Percentiles rank a stretch among this genome's conserved stretches.
phyloP scores from a whole-genome alignment of 2,329 filamentous ascomycete species.

The Ophiocordyceps camponoti-floridani region DNA sequence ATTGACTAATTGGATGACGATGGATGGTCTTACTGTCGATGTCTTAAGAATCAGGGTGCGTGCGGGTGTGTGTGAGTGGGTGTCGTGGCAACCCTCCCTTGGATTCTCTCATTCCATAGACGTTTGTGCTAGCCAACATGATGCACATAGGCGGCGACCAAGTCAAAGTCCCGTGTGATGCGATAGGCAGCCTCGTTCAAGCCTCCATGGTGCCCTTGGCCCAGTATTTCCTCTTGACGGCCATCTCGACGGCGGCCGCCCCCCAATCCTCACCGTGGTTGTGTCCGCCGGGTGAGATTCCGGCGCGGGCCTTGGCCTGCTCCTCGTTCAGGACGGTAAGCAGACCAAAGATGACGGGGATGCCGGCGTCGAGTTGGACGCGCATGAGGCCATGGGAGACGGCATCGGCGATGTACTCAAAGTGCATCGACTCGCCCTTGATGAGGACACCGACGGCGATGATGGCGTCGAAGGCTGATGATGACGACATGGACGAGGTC shows the following conservation, averaged over 20 bases:
- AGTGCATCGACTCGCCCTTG: constrained; percentile 98
- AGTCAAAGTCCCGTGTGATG: no score
- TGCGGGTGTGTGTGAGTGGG: no score
- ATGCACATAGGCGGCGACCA: no score
- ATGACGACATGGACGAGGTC: constrained; percentile 15
- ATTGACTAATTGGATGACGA: constrained; percentile 7
- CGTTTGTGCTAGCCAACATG: no score
- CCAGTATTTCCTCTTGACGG: constrained; percentile 74
- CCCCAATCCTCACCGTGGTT: constrained; percentile 98
- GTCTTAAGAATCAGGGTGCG: neutral
- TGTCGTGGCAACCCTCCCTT: no score
- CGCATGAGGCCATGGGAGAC: constrained; percentile 89
- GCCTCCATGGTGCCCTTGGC: constrained; percentile 45
- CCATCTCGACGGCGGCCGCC: constrained; percentile 82
- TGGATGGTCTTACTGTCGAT: neutral
- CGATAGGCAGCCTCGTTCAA: constrained; percentile 4
- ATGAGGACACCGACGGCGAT: constrained; percentile 93
- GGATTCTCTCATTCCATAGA: no score
- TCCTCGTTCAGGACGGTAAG: constrained; percentile 78
- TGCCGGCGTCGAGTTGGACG: constrained; percentile 72
- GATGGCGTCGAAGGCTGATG: constrained; percentile 71
- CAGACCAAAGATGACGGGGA: constrained; percentile 83
- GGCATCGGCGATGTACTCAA: constrained; percentile 91
- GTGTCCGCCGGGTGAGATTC: constrained; percentile 48
- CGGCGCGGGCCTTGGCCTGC: constrained; percentile 73